Evolutionary conservation across 208 protist species (phyloP).

Genomic region (Crithidia acanthocephali): DNA sequence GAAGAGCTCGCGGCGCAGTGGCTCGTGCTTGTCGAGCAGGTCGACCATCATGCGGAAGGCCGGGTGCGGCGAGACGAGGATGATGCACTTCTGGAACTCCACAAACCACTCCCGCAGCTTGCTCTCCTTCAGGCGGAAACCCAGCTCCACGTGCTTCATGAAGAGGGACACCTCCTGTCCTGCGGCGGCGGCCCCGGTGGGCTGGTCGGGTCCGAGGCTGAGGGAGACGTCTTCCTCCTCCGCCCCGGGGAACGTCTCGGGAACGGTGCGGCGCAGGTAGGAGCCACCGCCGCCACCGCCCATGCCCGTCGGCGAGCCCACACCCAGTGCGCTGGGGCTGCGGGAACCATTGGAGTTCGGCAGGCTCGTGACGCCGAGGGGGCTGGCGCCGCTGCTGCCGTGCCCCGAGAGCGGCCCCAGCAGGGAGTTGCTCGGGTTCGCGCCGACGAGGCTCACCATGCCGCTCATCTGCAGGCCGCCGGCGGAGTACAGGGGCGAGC

Average conservation of each 20-base stretch:
- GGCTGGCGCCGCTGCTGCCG: conserved; percentile 11
- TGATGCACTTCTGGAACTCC: conserved; percentile 90
- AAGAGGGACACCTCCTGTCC: conserved; percentile 74
- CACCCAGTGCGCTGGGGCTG: conserved; percentile 9
- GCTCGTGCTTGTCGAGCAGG: conserved; percentile 92
- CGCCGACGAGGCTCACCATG: conserved; percentile 24
- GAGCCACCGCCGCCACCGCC: conserved; percentile 25
- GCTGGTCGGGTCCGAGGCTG: conserved; percentile 17
- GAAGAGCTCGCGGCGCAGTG: conserved; percentile 88
- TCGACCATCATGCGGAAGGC: conserved; percentile 91
- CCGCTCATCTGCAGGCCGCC: conserved; percentile 17
- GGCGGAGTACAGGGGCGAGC: conserved; percentile 17
- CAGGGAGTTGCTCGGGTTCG: conserved; percentile 25
- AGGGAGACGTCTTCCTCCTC: conserved; percentile 33
- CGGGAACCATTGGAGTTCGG: conserved; percentile 18
- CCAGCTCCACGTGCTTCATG: conserved; percentile 86
- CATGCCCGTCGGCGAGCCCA: conserved; percentile 11
- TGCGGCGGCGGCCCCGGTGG: conserved; percentile 7
- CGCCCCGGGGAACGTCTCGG: conserved; percentile 23
- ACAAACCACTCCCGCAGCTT: conserved; percentile 90
- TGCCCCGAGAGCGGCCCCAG: conserved; percentile 20
- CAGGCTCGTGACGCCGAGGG: conserved; percentile 7
- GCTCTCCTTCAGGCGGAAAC: conserved; percentile 75
- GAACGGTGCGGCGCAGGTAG: conserved; percentile 33
- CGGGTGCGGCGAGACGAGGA: conserved; percentile 85